A percentile compares a stretch with the other conserved stretches of the same genome.
Evolutionary conservation across 129 eudicot genomes (phyloP).

Genomic region (Flaveria brownii): DNA sequence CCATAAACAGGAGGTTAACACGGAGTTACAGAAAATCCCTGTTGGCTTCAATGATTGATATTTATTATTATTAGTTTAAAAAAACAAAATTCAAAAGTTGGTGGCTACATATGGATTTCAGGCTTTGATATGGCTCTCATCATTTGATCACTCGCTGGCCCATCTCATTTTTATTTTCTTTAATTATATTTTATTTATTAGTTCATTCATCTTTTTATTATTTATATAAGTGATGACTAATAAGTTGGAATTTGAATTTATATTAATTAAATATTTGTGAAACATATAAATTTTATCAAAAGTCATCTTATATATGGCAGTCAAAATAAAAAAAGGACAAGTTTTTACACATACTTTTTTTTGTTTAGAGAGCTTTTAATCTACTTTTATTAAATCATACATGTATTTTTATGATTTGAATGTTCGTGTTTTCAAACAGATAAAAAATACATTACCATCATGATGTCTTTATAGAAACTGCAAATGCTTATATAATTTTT

Average conservation of each 20-base stretch:
- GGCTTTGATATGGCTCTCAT: conserved; percentile 20
- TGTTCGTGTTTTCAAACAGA: too few relatives aligned
- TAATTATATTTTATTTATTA: not conserved
- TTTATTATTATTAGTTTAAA: not conserved
- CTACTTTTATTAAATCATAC: too few relatives aligned
- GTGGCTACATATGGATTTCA: conserved; percentile 18
- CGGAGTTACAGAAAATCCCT: conserved; percentile 34
- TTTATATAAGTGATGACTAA: not conserved
- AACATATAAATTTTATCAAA: not conserved
- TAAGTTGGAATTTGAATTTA: not conserved
- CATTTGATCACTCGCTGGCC: conserved; percentile 24
- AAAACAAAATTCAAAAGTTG: conserved; percentile 11
- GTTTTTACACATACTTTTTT: too few relatives aligned
- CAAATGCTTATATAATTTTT: too few relatives aligned
- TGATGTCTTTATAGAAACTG: too few relatives aligned
- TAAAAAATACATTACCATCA: too few relatives aligned
- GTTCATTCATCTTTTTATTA: not conserved
- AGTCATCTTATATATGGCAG: too few relatives aligned
- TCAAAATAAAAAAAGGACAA: too few relatives aligned
- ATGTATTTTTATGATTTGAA: too few relatives aligned
- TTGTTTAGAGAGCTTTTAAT: too few relatives aligned
- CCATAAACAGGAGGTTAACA: conserved; percentile 32
- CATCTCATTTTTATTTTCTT: conserved; percentile 1
- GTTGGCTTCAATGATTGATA: conserved; percentile 35
- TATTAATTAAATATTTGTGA: not conserved